Base-by-base conservation (phyloP, 164 flowering plant species). In the Platanus orientalis region DNA sequence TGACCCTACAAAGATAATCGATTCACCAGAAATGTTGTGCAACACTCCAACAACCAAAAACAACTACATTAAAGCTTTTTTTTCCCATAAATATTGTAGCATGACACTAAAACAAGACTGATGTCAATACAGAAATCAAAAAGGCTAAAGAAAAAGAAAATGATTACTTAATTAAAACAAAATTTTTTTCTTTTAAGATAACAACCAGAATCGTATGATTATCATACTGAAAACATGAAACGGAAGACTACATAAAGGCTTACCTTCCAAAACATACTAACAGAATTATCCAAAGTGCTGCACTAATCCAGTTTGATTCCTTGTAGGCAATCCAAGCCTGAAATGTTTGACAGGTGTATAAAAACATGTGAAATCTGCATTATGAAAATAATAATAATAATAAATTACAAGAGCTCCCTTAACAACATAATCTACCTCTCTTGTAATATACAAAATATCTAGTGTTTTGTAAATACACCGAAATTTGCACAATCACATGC, bases 311-410 rank as follows among this genome's bases (percentile, higher is more conserved):
- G 58, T 66, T 79, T 60, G 82, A 52, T 69, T 86, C 92, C 78
- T 80, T 90, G 83, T 84, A 90, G 36, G 63, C 24, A 63, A 90
- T 60, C 94, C 96, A 90, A 11, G 63, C 84, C 94, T 90, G 81
- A 63, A 19, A 60, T 2, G 42, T 52, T 32, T 58, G 3, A 52
- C 6, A 63, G 52, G 39, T 51, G 21, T 13, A 47, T 47, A 28
- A 65, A n/a, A 34, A 10, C 14, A 57, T 39, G 32, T 30, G 58
- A 39, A 14, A 39, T 27, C 25, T 26, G 6, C 2, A 29, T 28
- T 26, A 34, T 42, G 27, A 20, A 24, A 63, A 20, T 42, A 21
- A 26, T n/a, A n/a, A n/a, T n/a, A n/a, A n/a, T n/a, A 64, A 23
- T 44, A 47, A 44, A 34, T 58, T 12, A 20, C n/a, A 25, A 14